Conservation (phyloP, 257 asterid genomes). For the Linderniella brevidens region DNA sequence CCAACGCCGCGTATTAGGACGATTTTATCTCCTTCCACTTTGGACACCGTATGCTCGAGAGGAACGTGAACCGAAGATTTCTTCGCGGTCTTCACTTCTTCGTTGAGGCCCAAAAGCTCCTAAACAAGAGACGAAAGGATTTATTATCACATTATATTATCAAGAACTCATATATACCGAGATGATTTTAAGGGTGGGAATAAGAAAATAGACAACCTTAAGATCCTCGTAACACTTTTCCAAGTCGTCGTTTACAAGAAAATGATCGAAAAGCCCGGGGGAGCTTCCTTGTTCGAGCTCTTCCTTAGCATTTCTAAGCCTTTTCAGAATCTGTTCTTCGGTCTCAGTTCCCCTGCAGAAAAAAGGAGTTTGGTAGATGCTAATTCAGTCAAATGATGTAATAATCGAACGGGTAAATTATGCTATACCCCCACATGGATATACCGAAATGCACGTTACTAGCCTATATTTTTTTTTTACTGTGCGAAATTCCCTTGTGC, state of each 20-base stretch:
- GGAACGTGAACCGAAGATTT: conserved; percentile 33
- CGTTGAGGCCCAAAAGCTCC: conserved; percentile 38
- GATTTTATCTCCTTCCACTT: conserved; percentile 25
- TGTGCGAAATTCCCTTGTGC: too few species aligned
- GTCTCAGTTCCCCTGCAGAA: conserved; percentile 57
- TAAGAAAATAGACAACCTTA: conserved; percentile 23
- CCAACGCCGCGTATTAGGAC: conserved; percentile 18
- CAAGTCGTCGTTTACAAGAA: conserved; percentile 41
- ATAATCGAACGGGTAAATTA: too few species aligned
- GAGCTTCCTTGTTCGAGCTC: conserved; percentile 57
- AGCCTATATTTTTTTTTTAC: too few species aligned
- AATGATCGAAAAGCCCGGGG: conserved; percentile 53
- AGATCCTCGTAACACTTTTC: conserved; percentile 42
- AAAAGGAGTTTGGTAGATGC: background rate
- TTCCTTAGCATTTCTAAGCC: conserved; percentile 42
- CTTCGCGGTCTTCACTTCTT: too few species aligned
- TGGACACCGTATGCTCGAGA: conserved; percentile 21
- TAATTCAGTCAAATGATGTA: too few species aligned
- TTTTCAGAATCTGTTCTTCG: conserved; percentile 66
- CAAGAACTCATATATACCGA: background rate
- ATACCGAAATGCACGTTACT: too few species aligned
- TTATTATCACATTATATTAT: too few species aligned
- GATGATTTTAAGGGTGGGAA: background rate
- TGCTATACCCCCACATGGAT: too few species aligned
- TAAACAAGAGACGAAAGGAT: conserved; percentile 12